A percentile compares a stretch with the other conserved stretches of the same genome.
phyloP scores from a whole-genome alignment of 495 filamentous ascomycete genomes.

The Hypoxylon trugodes region DNA sequence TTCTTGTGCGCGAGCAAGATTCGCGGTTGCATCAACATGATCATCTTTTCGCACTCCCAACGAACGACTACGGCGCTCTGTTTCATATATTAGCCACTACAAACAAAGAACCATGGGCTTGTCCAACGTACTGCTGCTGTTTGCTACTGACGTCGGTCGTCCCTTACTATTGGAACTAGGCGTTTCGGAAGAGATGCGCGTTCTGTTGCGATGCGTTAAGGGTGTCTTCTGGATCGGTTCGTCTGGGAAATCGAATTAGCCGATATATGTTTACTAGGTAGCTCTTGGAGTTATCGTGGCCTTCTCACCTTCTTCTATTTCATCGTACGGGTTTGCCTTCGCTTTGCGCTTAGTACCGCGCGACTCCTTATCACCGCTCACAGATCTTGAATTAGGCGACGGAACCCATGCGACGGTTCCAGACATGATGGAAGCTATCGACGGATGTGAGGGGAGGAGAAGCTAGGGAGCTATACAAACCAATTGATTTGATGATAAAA shows the following conservation, averaged over 20 bases:
- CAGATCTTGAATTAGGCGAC: slow-evolving; percentile 25
- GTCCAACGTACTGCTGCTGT: slow-evolving; percentile 28
- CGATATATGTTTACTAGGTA: neutral
- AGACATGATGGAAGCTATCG: slow-evolving; percentile 15
- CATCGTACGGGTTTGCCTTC: slow-evolving; percentile 43
- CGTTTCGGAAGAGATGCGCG: slow-evolving; percentile 41
- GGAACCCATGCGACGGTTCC: neutral
- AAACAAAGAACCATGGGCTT: neutral
- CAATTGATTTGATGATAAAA: slow-evolving; percentile 1
- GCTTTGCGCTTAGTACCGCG: slow-evolving; percentile 43
- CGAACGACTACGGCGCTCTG: slow-evolving; percentile 27
- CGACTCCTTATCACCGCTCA: slow-evolving; percentile 29
- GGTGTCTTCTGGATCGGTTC: slow-evolving; percentile 27
- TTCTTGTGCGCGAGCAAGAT: slow-evolving; percentile 21
- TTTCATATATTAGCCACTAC: slow-evolving; percentile 14
- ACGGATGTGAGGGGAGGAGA: neutral
- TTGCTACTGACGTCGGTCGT: slow-evolving; percentile 14
- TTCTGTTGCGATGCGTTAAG: slow-evolving; percentile 28
- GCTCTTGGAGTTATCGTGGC: neutral
- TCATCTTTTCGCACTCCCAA: slow-evolving; percentile 15
- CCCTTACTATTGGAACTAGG: slow-evolving; percentile 24
- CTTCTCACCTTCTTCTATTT: slow-evolving; percentile 39
- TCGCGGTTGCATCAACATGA: slow-evolving; percentile 13
- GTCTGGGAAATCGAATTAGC: slow-evolving; percentile 14
- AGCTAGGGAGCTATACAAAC: neutral